phyloP scores from a whole-genome alignment of 257 asterid genomes.

The Gentiana dahurica region DNA sequence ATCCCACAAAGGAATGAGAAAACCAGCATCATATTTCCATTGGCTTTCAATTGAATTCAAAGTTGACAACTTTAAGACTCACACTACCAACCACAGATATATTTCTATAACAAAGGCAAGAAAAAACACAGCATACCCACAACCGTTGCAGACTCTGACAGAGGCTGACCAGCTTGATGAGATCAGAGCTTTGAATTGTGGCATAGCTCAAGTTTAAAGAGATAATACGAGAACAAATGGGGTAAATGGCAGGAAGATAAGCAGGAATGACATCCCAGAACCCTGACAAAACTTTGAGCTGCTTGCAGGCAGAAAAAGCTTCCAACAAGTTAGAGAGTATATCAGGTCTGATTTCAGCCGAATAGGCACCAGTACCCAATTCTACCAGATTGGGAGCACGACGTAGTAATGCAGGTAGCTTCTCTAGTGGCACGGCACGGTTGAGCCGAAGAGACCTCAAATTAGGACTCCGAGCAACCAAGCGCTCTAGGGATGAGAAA shows the following conservation, averaged over 20 bases:
- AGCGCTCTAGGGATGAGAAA: slow-evolving; percentile 31
- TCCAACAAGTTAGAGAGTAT: slow-evolving; percentile 43
- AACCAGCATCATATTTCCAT: no score
- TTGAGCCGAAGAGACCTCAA: slow-evolving; percentile 34
- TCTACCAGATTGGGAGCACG: slow-evolving; percentile 34
- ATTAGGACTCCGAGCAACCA: slow-evolving; percentile 28
- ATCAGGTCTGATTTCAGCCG: slow-evolving; percentile 27
- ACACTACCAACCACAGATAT: no score
- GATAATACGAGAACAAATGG: slow-evolving; percentile 56
- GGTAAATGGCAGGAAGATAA: slow-evolving; percentile 68
- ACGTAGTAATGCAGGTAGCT: slow-evolving; percentile 27
- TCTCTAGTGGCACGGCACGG: slow-evolving; percentile 38
- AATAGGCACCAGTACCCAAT: slow-evolving; percentile 29
- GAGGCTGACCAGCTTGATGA: slow-evolving; percentile 53
- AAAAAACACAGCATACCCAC: slow-evolving; percentile 46
- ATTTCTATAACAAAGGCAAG: no score
- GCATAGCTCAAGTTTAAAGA: slow-evolving; percentile 81
- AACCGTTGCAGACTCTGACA: slow-evolving; percentile 71
- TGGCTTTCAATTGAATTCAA: no score
- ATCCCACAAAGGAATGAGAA: no score
- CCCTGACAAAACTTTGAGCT: slow-evolving; percentile 71
- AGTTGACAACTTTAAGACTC: no score
- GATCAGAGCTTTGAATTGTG: slow-evolving; percentile 54
- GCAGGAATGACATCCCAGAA: slow-evolving; percentile 91
- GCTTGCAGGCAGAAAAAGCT: slow-evolving; percentile 67